These are phyloP conservation scores for Yamadazyma phyllophila DNA, from an alignment of 805 yeast genomes.

Conservation along the genomic window DNA sequence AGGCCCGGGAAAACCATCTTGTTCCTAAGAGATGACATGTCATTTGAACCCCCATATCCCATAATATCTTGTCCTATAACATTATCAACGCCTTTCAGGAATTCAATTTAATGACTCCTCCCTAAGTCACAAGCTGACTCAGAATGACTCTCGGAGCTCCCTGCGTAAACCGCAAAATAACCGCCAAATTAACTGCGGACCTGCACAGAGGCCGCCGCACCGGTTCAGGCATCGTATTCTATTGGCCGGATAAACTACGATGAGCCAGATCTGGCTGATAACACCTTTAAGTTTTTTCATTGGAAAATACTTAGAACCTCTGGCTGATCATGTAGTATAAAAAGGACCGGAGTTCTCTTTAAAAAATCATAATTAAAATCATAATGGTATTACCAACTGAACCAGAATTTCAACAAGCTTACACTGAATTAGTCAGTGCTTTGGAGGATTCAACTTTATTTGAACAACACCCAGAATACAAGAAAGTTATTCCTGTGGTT, in stretches of 20 bases:
- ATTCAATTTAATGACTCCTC: too few relatives aligned
- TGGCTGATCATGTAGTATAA: not conserved
- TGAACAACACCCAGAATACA: constrained; percentile 83
- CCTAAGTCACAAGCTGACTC: not conserved
- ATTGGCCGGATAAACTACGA: constrained; percentile 8
- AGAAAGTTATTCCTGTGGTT: constrained; percentile 82
- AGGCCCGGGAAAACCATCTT: not conserved
- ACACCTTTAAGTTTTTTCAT: constrained; percentile 2
- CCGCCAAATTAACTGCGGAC: not conserved
- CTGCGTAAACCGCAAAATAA: not conserved
- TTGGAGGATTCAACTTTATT: constrained; percentile 89
- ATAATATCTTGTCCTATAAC: not conserved
- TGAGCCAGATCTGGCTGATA: constrained; percentile 2
- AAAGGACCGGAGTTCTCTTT: constrained; percentile 1
- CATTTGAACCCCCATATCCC: not conserved
- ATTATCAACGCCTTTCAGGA: not conserved
- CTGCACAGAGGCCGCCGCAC: constrained; percentile 1
- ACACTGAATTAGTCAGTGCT: constrained; percentile 86
- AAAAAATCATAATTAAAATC: not conserved
- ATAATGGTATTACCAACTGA: constrained; percentile 81
- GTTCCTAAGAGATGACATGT: not conserved
- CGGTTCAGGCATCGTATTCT: constrained; percentile 11
- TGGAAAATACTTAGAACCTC: not conserved
- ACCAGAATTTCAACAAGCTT: constrained; percentile 99
- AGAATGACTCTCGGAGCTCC: not conserved